Evolutionary conservation across 164 flowering plant genomes (phyloP).

Genomic region (Liquidambar formosana): DNA sequence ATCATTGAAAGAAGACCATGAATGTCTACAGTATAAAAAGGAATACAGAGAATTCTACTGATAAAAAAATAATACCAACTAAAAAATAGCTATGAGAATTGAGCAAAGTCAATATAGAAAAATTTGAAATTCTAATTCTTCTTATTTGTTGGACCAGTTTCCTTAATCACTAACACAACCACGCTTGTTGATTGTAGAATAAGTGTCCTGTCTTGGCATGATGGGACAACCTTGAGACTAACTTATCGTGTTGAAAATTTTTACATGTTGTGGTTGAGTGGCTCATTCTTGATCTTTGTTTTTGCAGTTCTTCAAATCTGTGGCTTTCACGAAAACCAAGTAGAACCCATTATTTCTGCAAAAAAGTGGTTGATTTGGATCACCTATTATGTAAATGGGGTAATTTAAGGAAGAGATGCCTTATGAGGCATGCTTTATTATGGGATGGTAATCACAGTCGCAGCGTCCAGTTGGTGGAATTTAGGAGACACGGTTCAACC

Average conservation of each 20-base stretch:
- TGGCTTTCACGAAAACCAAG: conserved; percentile 36
- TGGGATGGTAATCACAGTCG: conserved; percentile 24
- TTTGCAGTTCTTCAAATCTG: conserved; percentile 61
- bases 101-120: too few species aligned
- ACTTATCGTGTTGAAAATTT: background rate
- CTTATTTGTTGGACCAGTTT: background rate
- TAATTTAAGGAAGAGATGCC: conserved; percentile 39
- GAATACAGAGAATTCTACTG: background rate
- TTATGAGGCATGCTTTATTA: conserved; percentile 27
- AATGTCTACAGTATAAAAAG: background rate
- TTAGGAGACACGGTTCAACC: conserved; percentile 18
- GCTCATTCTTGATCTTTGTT: conserved; percentile 8
- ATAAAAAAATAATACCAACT: background rate
- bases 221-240: background rate
- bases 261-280: background rate
- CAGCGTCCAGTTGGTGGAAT: conserved; percentile 24
- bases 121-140: background rate
- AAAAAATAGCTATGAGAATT: too few species aligned
- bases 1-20: background rate
- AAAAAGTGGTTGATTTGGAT: conserved; percentile 34
- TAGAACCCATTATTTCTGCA: conserved; percentile 29
- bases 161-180: background rate
- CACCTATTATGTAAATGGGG: conserved; percentile 32
- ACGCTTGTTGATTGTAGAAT: background rate
- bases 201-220: background rate